Evolutionary conservation across 1,284 basidiomycete genomes (phyloP), one percentile per base, ranked within the genome.

Genomic region (Apiotrichum porosum): DNA sequence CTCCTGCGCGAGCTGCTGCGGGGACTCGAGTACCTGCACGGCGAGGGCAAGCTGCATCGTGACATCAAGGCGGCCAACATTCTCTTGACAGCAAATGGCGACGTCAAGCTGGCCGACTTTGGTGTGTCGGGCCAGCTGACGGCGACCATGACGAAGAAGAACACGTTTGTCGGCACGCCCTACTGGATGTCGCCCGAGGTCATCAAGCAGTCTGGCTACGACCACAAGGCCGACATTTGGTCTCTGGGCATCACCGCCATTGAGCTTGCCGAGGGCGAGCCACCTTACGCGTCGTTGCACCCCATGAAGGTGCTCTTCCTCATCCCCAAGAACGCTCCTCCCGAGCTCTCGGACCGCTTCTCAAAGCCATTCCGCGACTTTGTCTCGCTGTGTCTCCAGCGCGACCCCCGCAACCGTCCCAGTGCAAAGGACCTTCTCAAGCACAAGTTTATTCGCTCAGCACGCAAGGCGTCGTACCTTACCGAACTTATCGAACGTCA

Each of bases 131-230:
- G 94, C n/a, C 95, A 98, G 68, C 80, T 99, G 21, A 97, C 92
- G 34, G 88, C 89, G 3, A 95, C 91, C 0, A 79, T 95, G 48
- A 91, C 91, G n/a, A 95, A 95, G 82, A 97, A 97, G 80, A 97
- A 97, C 63, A 97, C 92, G 0, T 97, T 97, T 68, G 93, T 97
- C 42, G 90, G 94, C 24, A 94, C 93, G 14, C 90, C 90, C 2
- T 94, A 93, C 68, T 95, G 92, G 92, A 99, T 99, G 94, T 92
- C 90, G 19, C 94, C 94, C 8, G 94, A 99, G 71, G 94, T 98
- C 19, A 97, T 99, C 78, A 97, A 97, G 74, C 94, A 98, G 75
- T 94, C 89, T 54, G 95, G 95, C 9, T 99, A 99, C 72, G 94
- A 97, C 66, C 88, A 93, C 72, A 97, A 97, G 69, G 94, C 94